Percentiles rank a stretch among this genome's conserved stretches.
These are phyloP conservation scores for Leishmania tarentolae DNA, from an alignment of 208 protist species.

Conservation along the genomic window DNA sequence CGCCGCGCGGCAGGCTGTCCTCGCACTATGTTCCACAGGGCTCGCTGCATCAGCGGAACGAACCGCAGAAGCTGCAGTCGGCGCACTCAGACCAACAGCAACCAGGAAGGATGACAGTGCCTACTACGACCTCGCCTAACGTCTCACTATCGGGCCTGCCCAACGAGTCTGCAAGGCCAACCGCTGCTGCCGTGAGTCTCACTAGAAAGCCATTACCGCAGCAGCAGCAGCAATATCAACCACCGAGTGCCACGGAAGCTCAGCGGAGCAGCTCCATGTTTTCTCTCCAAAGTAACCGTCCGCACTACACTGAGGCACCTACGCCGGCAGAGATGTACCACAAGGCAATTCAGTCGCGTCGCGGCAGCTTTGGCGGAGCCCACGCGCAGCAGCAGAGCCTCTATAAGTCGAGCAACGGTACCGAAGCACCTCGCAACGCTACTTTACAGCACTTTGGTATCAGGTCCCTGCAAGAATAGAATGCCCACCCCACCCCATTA, in stretches of 20 bases:
- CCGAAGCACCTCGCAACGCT: constrained; percentile 13
- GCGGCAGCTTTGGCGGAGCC: not conserved
- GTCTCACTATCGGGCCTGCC: not conserved
- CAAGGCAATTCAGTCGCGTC: not conserved
- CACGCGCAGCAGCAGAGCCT: constrained; percentile 11
- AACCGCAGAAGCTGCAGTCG: not conserved
- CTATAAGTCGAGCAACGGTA: not conserved
- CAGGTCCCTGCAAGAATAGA: constrained; percentile 17
- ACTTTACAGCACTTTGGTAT: constrained; percentile 50
- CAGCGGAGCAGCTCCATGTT: constrained; percentile 4
- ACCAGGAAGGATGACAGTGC: too few species aligned
- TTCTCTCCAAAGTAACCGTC: constrained; percentile 3
- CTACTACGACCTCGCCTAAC: not conserved
- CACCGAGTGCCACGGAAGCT: not conserved
- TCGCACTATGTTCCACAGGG: constrained; percentile 23
- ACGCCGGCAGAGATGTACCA: constrained; percentile 3
- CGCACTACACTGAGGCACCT: not conserved
- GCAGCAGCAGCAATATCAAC: not conserved
- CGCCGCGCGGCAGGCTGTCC: constrained; percentile 22
- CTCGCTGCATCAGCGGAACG: not conserved
- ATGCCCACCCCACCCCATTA: not conserved
- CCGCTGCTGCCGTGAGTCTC: not conserved
- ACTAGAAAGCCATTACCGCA: not conserved
- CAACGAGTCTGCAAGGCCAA: not conserved
- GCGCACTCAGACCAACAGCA: not conserved